Base-by-base conservation (phyloP, 2,329 filamentous ascomycete genomes). In the Gaeumannomyces tritici region DNA sequence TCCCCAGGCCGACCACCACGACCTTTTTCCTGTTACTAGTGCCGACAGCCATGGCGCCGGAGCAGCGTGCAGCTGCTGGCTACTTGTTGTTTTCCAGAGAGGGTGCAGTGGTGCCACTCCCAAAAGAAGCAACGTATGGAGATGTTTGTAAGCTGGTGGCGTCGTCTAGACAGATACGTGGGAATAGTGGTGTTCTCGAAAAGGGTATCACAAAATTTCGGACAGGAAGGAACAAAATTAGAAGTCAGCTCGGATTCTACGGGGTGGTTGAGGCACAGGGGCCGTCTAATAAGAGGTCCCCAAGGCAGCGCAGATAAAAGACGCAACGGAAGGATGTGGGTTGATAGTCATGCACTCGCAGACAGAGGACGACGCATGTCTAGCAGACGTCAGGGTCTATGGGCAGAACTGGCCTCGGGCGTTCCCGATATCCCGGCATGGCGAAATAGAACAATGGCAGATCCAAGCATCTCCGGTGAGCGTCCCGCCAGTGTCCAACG, bases 1-100 rank as follows among this genome's bases (percentile, higher is more conserved):
- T 97, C 2, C 92, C 92, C 75, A 96, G 75, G 12, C 92, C 92
- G 54, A 96, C 90, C 51, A 96, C 86, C 2, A 96, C 91, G 47
- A 96, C 76, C 70, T 82, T 86, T 73, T 90, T 91, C 65, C 84
- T 77, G 64, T 76, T 64, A n/a, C 18, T 7, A 6, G 21, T 47
- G 13, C 62, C 66, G 55, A 58, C 65, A 4, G 70, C 65, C 80
- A 89, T 65, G n/a, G 31, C 29, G 57, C 57, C 57, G 31, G 24
- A n/a, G 42, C 42, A 47, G 42, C 42, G 21, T 47, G 15, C 13
- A 47, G 42, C 42, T 47, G 42, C 42, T n/a, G n/a, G 42, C 42
- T n/a, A 47, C 42, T 3, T n/a, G 18, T 21, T 47, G 18, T 21
- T 15, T 35, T 2, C 24, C 24, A 56, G 24, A 56, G 55, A 56